These are phyloP conservation scores for Potentilla sterilis DNA, from an alignment of 306 rosid species.

Conservation along the genomic window DNA sequence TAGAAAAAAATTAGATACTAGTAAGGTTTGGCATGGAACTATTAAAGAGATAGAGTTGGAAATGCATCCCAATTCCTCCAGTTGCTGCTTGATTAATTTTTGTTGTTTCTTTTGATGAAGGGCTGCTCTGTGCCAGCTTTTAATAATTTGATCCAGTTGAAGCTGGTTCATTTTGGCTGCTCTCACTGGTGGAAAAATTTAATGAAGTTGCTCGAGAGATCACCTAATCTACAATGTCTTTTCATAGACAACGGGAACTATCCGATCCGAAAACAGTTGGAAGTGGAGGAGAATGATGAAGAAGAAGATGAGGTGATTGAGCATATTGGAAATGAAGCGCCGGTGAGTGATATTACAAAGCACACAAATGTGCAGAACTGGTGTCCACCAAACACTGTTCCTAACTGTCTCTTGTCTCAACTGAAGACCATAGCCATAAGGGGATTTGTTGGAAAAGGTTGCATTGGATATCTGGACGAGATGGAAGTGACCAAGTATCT, in stretches of 20 bases:
- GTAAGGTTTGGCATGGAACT: no score
- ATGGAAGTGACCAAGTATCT: not conserved
- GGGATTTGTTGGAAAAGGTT: not conserved
- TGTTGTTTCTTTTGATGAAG: no score
- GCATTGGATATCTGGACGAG: not conserved
- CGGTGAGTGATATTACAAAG: not conserved
- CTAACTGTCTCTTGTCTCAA: not conserved
- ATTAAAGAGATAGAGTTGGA: no score
- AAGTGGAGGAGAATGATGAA: not conserved
- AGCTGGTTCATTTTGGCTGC: no score
- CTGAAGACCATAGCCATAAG: not conserved
- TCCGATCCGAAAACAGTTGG: not conserved
- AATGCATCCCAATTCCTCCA: no score
- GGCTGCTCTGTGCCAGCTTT: no score
- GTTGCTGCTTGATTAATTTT: no score
- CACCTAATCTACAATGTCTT: not conserved
- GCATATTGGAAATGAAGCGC: not conserved
- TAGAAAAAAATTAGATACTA: no score
- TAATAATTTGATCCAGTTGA: no score
- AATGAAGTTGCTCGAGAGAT: not conserved
- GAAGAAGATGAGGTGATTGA: not conserved
- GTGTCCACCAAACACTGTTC: constrained; percentile 1
- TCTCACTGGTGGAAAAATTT: not conserved
- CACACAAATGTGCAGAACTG: not conserved
- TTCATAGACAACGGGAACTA: not conserved